Conservation (phyloP, 1,284 basidiomycete genomes). For the Rhodotorula sp. region DNA sequence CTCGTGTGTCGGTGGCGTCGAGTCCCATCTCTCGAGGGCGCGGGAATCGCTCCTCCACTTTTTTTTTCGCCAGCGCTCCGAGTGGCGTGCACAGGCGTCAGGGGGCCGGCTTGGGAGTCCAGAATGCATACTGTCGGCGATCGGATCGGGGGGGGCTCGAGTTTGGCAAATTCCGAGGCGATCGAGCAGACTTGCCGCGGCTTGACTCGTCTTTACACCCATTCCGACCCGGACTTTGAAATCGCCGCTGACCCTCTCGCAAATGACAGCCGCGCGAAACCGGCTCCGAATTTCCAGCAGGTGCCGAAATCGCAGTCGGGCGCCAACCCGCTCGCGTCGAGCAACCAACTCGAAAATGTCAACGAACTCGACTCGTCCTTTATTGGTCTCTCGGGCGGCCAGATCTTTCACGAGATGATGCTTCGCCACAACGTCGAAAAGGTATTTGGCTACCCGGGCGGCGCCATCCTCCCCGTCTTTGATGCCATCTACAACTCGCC, state of each 20-base stretch:
- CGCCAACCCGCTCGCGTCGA: constrained; percentile 15
- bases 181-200: no score
- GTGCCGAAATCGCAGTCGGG: constrained; percentile 18
- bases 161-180: fast-evolving
- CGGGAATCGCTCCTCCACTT: neutral
- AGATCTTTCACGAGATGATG: constrained; percentile 99
- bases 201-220: neutral
- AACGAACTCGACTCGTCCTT: constrained; percentile 57
- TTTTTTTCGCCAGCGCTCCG: neutral
- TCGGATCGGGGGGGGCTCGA: neutral
- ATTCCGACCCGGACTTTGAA: no score
- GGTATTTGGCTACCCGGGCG: constrained; percentile 93
- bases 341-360: constrained; percentile 35
- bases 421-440: constrained; percentile 93
- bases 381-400: constrained; percentile 88
- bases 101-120: neutral
- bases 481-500: constrained; percentile 96
- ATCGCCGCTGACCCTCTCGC: neutral
- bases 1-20: neutral
- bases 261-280: constrained; percentile 25
- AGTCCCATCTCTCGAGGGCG: neutral
- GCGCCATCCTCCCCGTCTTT: constrained; percentile 93
- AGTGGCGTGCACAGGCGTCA: no score
- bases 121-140: no score
- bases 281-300: constrained; percentile 35